These are phyloP conservation scores for Mortierella sp. DNA, from an alignment of 371 early-diverging fungal species.

Conservation along the genomic window DNA sequence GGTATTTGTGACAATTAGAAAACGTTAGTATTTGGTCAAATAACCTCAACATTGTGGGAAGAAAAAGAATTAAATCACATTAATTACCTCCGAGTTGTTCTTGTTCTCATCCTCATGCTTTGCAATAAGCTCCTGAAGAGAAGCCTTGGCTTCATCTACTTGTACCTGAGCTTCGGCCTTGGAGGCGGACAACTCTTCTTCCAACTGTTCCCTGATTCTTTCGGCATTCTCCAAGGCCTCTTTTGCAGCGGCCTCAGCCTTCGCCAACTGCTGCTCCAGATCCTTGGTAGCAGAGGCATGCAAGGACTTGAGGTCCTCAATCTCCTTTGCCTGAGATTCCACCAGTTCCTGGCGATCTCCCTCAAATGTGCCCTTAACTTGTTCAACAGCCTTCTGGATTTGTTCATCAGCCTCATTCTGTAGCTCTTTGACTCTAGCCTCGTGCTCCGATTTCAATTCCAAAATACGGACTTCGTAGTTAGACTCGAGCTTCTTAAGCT, in stretches of 20 bases:
- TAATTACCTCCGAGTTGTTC: constrained; percentile 20
- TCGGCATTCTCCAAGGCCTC: constrained; percentile 30
- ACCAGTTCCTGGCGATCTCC: constrained; percentile 45
- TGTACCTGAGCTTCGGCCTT: constrained; percentile 33
- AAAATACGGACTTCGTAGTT: constrained; percentile 47
- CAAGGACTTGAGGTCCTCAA: constrained; percentile 34
- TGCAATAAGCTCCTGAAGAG: constrained; percentile 36
- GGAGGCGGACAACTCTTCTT: constrained; percentile 23
- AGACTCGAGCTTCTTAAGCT: constrained; percentile 50
- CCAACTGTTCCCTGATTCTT: constrained; percentile 22
- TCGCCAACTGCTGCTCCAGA: constrained; percentile 37
- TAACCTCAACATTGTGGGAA: background rate
- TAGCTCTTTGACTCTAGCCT: constrained; percentile 42
- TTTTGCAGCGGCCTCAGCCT: constrained; percentile 39
- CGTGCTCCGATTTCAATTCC: constrained; percentile 45
- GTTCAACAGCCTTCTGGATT: constrained; percentile 42
- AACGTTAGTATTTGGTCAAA: background rate
- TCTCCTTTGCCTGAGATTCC: constrained; percentile 27
- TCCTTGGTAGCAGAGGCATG: constrained; percentile 47
- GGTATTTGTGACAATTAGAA: too few species aligned
- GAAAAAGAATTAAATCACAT: background rate
- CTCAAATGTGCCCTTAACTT: constrained; percentile 43
- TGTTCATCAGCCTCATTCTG: constrained; percentile 50
- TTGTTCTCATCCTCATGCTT: constrained; percentile 41
- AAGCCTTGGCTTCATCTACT: constrained; percentile 31